These are phyloP conservation scores for Marsdenia floribunda DNA, from an alignment of 257 asterid genomes.

Conservation along the genomic window DNA sequence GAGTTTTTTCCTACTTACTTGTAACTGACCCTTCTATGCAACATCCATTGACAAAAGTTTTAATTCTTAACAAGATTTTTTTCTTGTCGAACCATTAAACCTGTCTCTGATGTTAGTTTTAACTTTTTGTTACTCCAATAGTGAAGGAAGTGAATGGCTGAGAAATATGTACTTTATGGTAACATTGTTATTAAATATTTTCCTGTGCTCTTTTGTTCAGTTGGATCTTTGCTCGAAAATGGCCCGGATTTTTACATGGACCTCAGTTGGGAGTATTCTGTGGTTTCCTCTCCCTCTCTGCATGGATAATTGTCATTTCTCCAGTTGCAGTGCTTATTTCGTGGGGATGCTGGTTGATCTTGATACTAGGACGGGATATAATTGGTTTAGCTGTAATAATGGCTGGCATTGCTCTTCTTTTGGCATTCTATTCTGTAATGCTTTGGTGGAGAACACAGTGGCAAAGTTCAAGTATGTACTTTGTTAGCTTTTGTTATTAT, in stretches of 20 bases:
- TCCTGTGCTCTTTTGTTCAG: conserved; percentile 43
- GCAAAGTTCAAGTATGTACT: conserved; percentile 98
- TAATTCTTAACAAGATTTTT: neutral
- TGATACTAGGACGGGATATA: conserved; percentile 88
- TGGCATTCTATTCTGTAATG: conserved; percentile 94
- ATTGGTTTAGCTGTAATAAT: conserved; percentile 96
- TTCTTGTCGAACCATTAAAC: neutral
- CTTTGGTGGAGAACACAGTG: conserved; percentile 99
- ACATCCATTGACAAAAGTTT: neutral
- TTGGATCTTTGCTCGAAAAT: conserved; percentile 98
- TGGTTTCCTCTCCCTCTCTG: conserved; percentile 61
- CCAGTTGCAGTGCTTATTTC: conserved; percentile 70
- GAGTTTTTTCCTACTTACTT: neutral
- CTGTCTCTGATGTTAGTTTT: neutral
- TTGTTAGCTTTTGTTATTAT: conserved; percentile 10
- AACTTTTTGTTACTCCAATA: neutral
- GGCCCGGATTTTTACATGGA: conserved; percentile 85
- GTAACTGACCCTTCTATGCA: neutral
- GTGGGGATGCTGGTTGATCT: conserved; percentile 95
- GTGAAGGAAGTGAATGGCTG: neutral
- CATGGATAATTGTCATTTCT: conserved; percentile 85
- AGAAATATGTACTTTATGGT: neutral
- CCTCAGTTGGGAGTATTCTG: conserved; percentile 85
- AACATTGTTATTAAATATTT: conserved; percentile 7
- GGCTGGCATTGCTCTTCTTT: conserved; percentile 92